Conservation (phyloP, 2,329 filamentous ascomycete genomes). For the Cladosporium sphaerospermum region DNA sequence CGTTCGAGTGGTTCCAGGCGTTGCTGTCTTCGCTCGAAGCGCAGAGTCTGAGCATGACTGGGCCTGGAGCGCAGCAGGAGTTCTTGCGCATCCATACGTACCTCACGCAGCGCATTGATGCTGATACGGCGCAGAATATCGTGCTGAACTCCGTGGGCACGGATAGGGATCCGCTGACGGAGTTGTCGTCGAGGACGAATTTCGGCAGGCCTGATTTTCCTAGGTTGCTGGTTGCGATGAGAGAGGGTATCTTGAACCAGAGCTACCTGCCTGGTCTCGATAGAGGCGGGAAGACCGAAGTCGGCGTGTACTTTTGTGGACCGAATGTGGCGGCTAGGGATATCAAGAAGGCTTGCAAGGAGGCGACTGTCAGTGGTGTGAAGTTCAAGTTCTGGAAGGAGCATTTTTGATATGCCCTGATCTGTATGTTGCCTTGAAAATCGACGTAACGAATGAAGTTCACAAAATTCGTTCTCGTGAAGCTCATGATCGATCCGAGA, state of each 20-base stretch:
- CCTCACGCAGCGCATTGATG: slow-evolving; percentile 86
- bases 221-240: slow-evolving; percentile 74
- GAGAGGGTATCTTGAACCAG: slow-evolving; percentile 77
- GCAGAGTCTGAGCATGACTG: slow-evolving; percentile 62
- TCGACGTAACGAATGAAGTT: neutral
- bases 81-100: slow-evolving; percentile 98
- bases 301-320: slow-evolving; percentile 97
- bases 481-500: no score
- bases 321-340: slow-evolving; percentile 73
- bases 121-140: slow-evolving; percentile 92
- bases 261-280: slow-evolving; percentile 80
- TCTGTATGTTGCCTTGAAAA: neutral
- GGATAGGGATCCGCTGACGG: slow-evolving; percentile 82
- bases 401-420: slow-evolving; percentile 52
- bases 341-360: slow-evolving; percentile 75
- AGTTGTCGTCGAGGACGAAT: slow-evolving; percentile 83
- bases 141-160: slow-evolving; percentile 91
- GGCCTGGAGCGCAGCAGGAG: slow-evolving; percentile 56
- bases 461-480: neutral
- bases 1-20: slow-evolving; percentile 98
- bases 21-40: slow-evolving; percentile 84
- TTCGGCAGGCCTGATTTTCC: slow-evolving; percentile 90
- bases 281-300: slow-evolving; percentile 59
- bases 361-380: slow-evolving; percentile 68
- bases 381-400: slow-evolving; percentile 99